Evolutionary conservation across 2,329 filamentous ascomycete species (phyloP).

Genomic region (Aureobasidium sp.): DNA sequence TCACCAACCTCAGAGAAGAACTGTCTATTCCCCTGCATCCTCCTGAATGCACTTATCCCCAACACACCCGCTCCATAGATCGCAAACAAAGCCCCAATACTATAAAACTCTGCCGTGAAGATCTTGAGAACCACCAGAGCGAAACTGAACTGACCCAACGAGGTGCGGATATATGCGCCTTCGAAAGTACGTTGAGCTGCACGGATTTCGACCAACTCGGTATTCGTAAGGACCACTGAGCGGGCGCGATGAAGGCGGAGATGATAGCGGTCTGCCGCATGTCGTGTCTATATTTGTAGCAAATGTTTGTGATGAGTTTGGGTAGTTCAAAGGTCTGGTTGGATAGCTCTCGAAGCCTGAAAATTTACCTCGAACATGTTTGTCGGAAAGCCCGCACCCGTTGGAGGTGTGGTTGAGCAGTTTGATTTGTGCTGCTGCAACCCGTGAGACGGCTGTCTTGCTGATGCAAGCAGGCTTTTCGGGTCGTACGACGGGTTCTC

Average conservation of each 20-base stretch:
- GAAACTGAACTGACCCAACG: conserved; percentile 90
- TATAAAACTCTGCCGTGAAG: conserved; percentile 93
- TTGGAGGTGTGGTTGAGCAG: background rate
- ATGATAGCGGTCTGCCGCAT: conserved; percentile 66
- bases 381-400: background rate
- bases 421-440: background rate
- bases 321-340: background rate
- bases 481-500: background rate
- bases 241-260: conserved; percentile 76
- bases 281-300: conserved; percentile 34
- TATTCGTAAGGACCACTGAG: conserved; percentile 69
- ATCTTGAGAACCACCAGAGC: conserved; percentile 91
- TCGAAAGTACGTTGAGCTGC: conserved; percentile 95
- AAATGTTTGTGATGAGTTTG: background rate
- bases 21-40: conserved; percentile 86
- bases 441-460: background rate
- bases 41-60: conserved; percentile 72
- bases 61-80: conserved; percentile 82
- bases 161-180: conserved; percentile 91
- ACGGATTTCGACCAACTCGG: conserved; percentile 88
- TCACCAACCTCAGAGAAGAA: conserved; percentile 66
- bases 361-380: conserved; percentile 11
- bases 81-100: conserved; percentile 88
- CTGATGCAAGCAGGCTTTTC: background rate
- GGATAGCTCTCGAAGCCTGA: background rate